A percentile compares a stretch with the other conserved stretches of the same genome.
Evolutionary conservation across 2,329 filamentous ascomycete species (phyloP).

Genomic region (Ophiostoma novo-ulmi): DNA sequence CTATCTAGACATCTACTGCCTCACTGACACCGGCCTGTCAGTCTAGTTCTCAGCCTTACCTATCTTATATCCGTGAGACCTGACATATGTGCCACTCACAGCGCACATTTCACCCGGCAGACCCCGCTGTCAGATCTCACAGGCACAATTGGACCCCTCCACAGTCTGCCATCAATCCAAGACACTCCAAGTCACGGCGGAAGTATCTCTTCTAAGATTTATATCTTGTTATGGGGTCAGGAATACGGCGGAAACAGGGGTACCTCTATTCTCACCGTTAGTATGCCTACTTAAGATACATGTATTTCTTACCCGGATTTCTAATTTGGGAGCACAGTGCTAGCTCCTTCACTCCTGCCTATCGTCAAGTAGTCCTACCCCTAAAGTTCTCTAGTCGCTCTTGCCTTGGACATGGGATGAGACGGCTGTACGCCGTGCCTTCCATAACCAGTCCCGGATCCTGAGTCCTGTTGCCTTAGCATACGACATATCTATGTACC

Average conservation of each 20-base stretch:
- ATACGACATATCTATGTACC: not conserved
- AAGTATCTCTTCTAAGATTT: too few relatives aligned
- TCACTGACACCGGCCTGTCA: not conserved
- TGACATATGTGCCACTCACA: slow-evolving; percentile 17
- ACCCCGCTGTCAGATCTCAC: slow-evolving; percentile 20
- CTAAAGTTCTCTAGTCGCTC: not conserved
- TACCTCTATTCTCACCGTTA: not conserved
- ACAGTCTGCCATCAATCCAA: not conserved
- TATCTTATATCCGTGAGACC: slow-evolving; percentile 17
- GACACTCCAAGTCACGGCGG: not conserved
- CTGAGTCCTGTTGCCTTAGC: not conserved
- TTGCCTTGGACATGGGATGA: not conserved
- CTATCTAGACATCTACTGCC: slow-evolving; percentile 11
- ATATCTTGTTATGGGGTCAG: too few relatives aligned
- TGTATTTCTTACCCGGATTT: not conserved
- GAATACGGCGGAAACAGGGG: not conserved
- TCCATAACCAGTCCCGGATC: not conserved
- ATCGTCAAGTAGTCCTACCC: slow-evolving; percentile 8
- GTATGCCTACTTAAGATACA: too few relatives aligned
- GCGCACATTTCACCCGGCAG: slow-evolving; percentile 14
- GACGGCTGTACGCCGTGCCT: not conserved
- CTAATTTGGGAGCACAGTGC: not conserved
- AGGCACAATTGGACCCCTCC: slow-evolving; percentile 14
- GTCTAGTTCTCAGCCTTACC: slow-evolving; percentile 22
- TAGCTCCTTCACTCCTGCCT: slow-evolving; percentile 16